These are phyloP conservation scores for Psilocybe tampanensis DNA, from an alignment of 768 basidiomycete species.

Conservation along the genomic window DNA sequence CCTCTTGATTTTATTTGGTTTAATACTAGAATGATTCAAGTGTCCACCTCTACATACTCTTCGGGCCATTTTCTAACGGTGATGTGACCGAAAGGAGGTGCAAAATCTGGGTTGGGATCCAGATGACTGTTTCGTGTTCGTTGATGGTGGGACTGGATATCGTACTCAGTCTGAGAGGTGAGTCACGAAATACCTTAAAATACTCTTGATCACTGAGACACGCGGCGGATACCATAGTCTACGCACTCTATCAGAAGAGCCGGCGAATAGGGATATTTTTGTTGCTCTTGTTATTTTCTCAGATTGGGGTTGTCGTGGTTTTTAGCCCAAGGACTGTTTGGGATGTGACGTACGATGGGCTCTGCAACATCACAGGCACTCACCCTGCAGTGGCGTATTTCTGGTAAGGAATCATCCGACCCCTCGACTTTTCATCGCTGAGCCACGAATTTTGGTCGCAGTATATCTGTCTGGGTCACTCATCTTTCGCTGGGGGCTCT, in stretches of 20 bases:
- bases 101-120: conserved; percentile 10
- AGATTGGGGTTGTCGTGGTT: background rate
- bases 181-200: too few relatives aligned
- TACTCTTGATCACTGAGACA: too few relatives aligned
- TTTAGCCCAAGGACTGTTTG: background rate
- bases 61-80: conserved; percentile 1
- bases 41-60: conserved; percentile 8
- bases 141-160: conserved; percentile 11
- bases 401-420: background rate
- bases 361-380: conserved; percentile 8
- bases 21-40: background rate
- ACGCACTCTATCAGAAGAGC: conserved; percentile 11
- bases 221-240: too few relatives aligned
- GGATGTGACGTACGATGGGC: conserved; percentile 4
- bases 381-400: conserved; percentile 9
- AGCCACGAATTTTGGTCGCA: background rate
- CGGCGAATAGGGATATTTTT: background rate
- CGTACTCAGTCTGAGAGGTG: conserved; percentile 15
- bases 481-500: conserved; percentile 9
- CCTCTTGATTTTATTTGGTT: background rate
- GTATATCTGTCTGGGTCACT: conserved; percentile 11
- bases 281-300: background rate
- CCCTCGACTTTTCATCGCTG: background rate
- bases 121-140: background rate
- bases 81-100: conserved; percentile 1